Percentiles rank a stretch among this genome's conserved stretches.
Conservation (phyloP, 257 asterid species). For the Echites panduratus region DNA sequence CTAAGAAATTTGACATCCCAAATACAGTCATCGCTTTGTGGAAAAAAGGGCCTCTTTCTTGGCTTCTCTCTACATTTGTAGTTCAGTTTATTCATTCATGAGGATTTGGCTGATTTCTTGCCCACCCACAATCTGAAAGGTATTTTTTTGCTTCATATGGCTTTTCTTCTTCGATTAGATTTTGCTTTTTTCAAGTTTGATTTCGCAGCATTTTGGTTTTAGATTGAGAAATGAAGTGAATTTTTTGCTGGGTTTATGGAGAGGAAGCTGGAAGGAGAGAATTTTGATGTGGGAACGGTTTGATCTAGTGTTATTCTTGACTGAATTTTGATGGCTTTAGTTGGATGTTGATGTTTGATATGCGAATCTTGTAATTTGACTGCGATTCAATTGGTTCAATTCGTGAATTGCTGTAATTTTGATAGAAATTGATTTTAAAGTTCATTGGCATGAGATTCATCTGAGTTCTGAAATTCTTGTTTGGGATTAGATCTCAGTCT, state of each 20-base stretch:
- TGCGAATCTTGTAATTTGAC: conserved; percentile 3
- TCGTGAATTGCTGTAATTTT: not conserved
- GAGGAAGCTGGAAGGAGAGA: conserved; percentile 12
- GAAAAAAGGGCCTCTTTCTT: not conserved
- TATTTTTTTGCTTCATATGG: not conserved
- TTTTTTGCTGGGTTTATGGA: conserved; percentile 13
- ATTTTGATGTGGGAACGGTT: conserved; percentile 10
- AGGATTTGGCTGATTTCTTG: conserved; percentile 16
- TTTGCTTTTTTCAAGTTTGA: not conserved
- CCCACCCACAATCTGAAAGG: not conserved
- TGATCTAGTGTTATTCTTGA: conserved; percentile 15
- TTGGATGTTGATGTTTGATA: conserved; percentile 5
- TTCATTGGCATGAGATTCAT: conserved; percentile 11
- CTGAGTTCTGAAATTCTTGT: conserved; percentile 1
- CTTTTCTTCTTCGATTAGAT: not conserved
- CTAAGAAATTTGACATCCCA: conserved; percentile 11
- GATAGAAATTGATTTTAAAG: not conserved
- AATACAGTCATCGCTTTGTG: not conserved
- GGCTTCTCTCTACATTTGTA: conserved; percentile 11
- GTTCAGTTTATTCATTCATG: conserved; percentile 18
- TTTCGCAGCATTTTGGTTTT: conserved; percentile 1
- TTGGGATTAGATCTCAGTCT: conserved; percentile 21
- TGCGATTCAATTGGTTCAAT: not conserved
- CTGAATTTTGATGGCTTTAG: conserved; percentile 18
- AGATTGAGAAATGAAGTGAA: conserved; percentile 5